phyloP scores from a whole-genome alignment of 1,139 yeast genomes.

The Sugiyamaella novakii region DNA sequence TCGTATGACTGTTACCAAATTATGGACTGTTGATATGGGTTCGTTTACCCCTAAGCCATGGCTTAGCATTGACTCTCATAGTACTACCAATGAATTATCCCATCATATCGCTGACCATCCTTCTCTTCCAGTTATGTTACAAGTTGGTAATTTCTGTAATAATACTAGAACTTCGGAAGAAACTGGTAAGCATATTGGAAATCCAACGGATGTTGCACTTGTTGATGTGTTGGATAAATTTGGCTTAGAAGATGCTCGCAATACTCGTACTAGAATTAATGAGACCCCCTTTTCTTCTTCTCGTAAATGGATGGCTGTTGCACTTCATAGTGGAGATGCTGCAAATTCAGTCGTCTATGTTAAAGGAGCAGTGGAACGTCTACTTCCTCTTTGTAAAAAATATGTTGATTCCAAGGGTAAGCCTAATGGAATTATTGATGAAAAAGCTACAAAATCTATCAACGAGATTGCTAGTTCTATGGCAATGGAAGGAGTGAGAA shows the following conservation, averaged over 20 bases:
- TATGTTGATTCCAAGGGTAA: slow-evolving; percentile 63
- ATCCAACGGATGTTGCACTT: slow-evolving; percentile 92
- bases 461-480: slow-evolving; percentile 59
- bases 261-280: slow-evolving; percentile 55
- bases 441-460: slow-evolving; percentile 51
- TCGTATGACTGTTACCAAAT: slow-evolving; percentile 86
- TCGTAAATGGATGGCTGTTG: slow-evolving; percentile 88
- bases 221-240: slow-evolving; percentile 72
- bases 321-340: slow-evolving; percentile 62
- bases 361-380: slow-evolving; percentile 86
- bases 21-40: slow-evolving; percentile 78
- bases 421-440: slow-evolving; percentile 50
- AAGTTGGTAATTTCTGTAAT: slow-evolving; percentile 78
- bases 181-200: slow-evolving; percentile 75
- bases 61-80: slow-evolving; percentile 27
- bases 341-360: slow-evolving; percentile 61
- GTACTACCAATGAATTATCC: slow-evolving; percentile 14
- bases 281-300: slow-evolving; percentile 85
- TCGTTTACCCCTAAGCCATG: slow-evolving; percentile 28
- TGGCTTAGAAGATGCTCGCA: slow-evolving; percentile 70
- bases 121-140: slow-evolving; percentile 48
- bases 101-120: slow-evolving; percentile 24
- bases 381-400: slow-evolving; percentile 62
- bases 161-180: slow-evolving; percentile 66
- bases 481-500: slow-evolving; percentile 85